Evolutionary conservation across 768 basidiomycete genomes (phyloP), one percentile per base, ranked within the genome.

Genomic region (Rhizopogon sp.): DNA sequence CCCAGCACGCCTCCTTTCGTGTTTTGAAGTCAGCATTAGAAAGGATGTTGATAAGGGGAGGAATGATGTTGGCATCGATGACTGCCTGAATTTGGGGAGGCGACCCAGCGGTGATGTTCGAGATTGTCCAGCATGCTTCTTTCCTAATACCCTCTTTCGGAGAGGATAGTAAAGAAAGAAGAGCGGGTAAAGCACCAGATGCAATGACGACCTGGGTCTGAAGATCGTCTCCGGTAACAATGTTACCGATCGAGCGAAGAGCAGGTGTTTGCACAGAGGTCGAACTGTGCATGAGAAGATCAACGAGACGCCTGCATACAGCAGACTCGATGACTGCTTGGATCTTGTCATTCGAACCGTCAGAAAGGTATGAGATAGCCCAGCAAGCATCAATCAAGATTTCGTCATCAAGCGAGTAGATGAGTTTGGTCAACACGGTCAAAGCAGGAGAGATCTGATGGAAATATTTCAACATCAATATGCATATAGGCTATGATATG

Each of bases 81-180:
- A 98, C 88, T 51, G 92, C 79, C 72, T 98, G 96, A 64, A 99
- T 99, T 74, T 99, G 97, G 62, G 88, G 87, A 22, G 97, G 93
- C 45, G 90, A 93, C 44, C 97, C 97, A 39, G 97, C 97, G 45
- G 97, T 99, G 68, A 99, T 82, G 74, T 99, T 99, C 45, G 93
- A 97, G 66, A 99, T 98, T 16, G 97, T 99, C 97, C 97, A 99
- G 76, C 97, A 99, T 25, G 97, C 96, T 72, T 99, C 96, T 78
- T 99, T 99, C 65, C 96, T 83, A 66, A 99, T 99, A 45, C 95
- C 97, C 60, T 99, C 97, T 76, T 99, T 99, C 29, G 95, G 92
- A 22, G 95, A 98, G 2, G 91, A 93, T 52, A 99, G 79, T 20
- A 99, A 79, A 22, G 91, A 87, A 42, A 99, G 84, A 46, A 99